Evolutionary conservation across 345 rosid genomes (phyloP).

Genomic region (Laguncularia racemosa): DNA sequence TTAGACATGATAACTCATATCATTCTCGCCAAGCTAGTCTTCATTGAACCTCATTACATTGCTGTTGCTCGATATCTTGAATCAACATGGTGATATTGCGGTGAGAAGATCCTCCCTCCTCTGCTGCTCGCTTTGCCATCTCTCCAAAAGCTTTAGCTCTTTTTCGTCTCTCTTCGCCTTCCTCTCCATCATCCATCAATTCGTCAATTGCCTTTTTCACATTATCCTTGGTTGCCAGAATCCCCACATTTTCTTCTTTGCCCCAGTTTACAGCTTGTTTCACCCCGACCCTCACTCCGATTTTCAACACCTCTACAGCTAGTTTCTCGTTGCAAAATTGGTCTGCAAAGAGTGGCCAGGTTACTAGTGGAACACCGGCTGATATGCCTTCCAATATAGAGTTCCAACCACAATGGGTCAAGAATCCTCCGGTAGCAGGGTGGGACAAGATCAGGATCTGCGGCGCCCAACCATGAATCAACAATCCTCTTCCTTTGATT

Average conservation of each 20-base stretch:
- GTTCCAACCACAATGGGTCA: constrained; percentile 35
- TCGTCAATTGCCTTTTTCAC: constrained; percentile 8
- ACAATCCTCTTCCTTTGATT: constrained; percentile 15
- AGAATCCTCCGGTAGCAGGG: constrained; percentile 22
- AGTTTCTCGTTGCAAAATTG: constrained; percentile 28
- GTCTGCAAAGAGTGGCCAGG: constrained; percentile 27
- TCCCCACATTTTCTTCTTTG: constrained; percentile 17
- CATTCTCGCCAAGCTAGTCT: no score
- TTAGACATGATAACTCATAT: no score
- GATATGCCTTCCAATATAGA: constrained; percentile 21
- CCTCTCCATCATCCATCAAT: constrained; percentile 20
- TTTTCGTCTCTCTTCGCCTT: constrained; percentile 14
- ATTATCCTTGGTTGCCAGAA: constrained; percentile 15
- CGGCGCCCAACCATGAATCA: constrained; percentile 33
- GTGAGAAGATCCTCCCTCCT: constrained; percentile 23
- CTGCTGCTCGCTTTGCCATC: constrained; percentile 16
- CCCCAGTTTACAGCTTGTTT: constrained; percentile 5
- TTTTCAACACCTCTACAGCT: constrained; percentile 12
- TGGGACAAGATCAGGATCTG: constrained; percentile 28
- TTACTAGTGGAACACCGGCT: constrained; percentile 17
- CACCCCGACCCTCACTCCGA: constrained; percentile 18
- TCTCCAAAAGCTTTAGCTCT: constrained; percentile 20
- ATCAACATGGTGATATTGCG: constrained; percentile 1
- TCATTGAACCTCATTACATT: no score
- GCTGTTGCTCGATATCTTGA: constrained; percentile 1